These are phyloP conservation scores for Begonia peltatifolia DNA, from an alignment of 306 rosid genomes.

Conservation along the genomic window DNA sequence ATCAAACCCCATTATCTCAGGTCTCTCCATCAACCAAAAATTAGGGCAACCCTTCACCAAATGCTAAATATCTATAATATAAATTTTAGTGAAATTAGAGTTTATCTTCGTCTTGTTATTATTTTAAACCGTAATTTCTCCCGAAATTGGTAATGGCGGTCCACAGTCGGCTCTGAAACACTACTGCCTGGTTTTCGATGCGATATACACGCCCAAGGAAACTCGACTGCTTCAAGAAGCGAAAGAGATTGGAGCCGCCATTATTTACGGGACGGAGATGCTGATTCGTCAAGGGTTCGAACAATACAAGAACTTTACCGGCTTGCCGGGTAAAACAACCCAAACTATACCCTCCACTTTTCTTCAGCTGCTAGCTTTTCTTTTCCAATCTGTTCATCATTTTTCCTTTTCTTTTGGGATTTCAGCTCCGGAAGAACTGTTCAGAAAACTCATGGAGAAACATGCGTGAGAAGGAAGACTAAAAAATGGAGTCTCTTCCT, in stretches of 20 bases:
- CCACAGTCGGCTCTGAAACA: slow-evolving; percentile 25
- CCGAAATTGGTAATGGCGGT: not conserved
- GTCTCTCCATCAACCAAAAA: not conserved
- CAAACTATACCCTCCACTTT: not conserved
- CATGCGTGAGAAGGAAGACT: slow-evolving; percentile 16
- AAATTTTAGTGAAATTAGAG: not conserved
- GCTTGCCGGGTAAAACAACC: slow-evolving; percentile 24
- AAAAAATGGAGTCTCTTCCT: not conserved
- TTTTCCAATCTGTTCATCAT: not conserved
- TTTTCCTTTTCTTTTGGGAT: not conserved
- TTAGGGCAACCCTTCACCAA: too few relatives aligned
- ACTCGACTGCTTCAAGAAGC: slow-evolving; percentile 31
- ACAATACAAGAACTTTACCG: slow-evolving; percentile 38
- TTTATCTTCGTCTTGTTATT: not conserved
- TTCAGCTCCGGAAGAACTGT: slow-evolving; percentile 40
- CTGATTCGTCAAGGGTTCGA: slow-evolving; percentile 34
- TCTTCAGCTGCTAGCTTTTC: not conserved
- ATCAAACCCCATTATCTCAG: slow-evolving; percentile 14
- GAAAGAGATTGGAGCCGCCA: slow-evolving; percentile 21
- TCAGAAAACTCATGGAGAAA: slow-evolving; percentile 35
- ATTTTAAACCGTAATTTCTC: not conserved
- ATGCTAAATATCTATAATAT: not conserved
- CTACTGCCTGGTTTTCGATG: slow-evolving; percentile 39
- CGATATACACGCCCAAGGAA: slow-evolving; percentile 37
- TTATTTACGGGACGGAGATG: slow-evolving; percentile 39